Evolutionary conservation across 2,329 filamentous ascomycete species (phyloP), one percentile per base, ranked within the genome.

Genomic region (Colletotrichum graminicola): DNA sequence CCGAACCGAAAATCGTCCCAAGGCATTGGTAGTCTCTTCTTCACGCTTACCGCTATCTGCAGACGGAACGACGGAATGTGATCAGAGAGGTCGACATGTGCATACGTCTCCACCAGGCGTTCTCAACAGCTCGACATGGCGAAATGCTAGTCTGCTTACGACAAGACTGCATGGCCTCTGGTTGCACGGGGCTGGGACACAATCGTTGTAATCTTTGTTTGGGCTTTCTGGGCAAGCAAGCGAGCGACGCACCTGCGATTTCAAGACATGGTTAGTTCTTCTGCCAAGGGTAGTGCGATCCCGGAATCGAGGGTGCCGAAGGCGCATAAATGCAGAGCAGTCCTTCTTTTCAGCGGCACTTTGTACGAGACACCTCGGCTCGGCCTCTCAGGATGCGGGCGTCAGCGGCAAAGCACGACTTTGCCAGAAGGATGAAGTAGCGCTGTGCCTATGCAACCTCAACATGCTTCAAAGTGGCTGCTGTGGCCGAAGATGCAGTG

Each of bases 51-150:
- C 64, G 45, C 67, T 67, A 67, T 67, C 59, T 71, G 73, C 73
- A 73, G 62, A 43, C 64, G 73, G 73, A 57, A 73, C 54, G 41
- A 51, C 71, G 73, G 73, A 62, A 73, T 43, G 41, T 47, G 36
- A 64, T 16, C 71, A 73, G 73, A 71, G 43, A 73, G 64, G 67
- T 56, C 57, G 47, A 54, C n/a, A 52, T 32, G 52, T 67, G 60
- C 69, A 72, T 36, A 55, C 23, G n/a, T 71, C 66, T 71, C 60
- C 62, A 66, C 61, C 14, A 71, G 47, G 70, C 55, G 67, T 52
- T 62, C 43, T 23, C 66, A 57, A 45, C 41, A 62, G 49, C 49
- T 61, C 16, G 36, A 51, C 60, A 41, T 47, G 23, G 49, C 51
- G 68, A 59, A 57, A 36, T 26, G 39, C 55, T 56, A 49, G 39